These are phyloP conservation scores for Penicillium fimorum DNA, from an alignment of 495 filamentous ascomycete genomes.

Conservation along the genomic window DNA sequence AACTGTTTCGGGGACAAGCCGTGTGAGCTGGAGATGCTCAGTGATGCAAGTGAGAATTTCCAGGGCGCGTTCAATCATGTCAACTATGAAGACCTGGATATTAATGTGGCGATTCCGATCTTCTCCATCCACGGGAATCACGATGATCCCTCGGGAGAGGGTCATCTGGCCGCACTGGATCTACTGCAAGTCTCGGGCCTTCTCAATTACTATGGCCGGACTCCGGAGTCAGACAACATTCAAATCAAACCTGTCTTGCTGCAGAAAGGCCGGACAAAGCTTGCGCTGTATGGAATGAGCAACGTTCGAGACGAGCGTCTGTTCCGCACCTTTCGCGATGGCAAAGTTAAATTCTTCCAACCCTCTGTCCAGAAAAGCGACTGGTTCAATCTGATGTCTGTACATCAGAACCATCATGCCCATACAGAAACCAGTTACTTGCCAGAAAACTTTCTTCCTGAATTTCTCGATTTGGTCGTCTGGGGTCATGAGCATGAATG, in stretches of 20 bases:
- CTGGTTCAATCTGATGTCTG: slow-evolving; percentile 95
- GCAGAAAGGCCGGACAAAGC: slow-evolving; percentile 90
- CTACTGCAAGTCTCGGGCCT: slow-evolving; percentile 87
- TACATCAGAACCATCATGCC: slow-evolving; percentile 95
- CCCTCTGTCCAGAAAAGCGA: slow-evolving; percentile 79
- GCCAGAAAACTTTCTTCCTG: slow-evolving; percentile 89
- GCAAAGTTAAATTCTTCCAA: slow-evolving; percentile 89
- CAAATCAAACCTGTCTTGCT: slow-evolving; percentile 85
- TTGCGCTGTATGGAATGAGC: slow-evolving; percentile 93
- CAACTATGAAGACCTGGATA: slow-evolving; percentile 97
- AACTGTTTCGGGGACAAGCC: slow-evolving; percentile 94
- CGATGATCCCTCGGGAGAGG: slow-evolving; percentile 94
- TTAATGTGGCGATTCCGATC: slow-evolving; percentile 95
- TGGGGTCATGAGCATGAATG: slow-evolving; percentile 99
- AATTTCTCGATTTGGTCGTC: slow-evolving; percentile 85
- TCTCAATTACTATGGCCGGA: slow-evolving; percentile 93
- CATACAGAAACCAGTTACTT: slow-evolving; percentile 88
- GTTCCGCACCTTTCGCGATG: slow-evolving; percentile 88
- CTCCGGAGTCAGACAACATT: slow-evolving; percentile 88
- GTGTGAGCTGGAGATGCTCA: slow-evolving; percentile 92
- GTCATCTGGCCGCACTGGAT: slow-evolving; percentile 85
- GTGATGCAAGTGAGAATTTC: slow-evolving; percentile 87
- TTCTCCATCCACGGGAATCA: slow-evolving; percentile 99
- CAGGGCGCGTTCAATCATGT: slow-evolving; percentile 83
- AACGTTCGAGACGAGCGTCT: slow-evolving; percentile 96